A percentile compares a stretch with the other conserved stretches of the same genome.
Evolutionary conservation across 1,284 basidiomycete genomes (phyloP).

Genomic region (Ceratobasidium sp.): DNA sequence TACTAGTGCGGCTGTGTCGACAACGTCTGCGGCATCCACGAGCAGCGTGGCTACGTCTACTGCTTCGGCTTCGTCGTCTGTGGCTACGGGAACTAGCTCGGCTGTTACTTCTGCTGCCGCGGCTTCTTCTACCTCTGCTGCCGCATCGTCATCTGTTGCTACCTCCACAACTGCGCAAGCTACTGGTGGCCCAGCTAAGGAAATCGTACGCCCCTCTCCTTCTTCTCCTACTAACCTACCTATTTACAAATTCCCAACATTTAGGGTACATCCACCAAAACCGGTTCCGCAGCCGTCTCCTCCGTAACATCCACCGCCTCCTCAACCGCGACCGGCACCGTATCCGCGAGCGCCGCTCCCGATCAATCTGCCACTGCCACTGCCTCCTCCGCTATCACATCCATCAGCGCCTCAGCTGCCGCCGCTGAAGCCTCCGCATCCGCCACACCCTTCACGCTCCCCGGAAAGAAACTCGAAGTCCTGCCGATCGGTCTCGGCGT

Average conservation of each 20-base stretch:
- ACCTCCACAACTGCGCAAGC: constrained; percentile 31
- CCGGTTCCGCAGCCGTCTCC: constrained; percentile 42
- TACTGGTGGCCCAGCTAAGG: constrained; percentile 19
- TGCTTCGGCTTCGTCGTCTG: constrained; percentile 23
- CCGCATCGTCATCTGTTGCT: constrained; percentile 43
- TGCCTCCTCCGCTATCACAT: constrained; percentile 43
- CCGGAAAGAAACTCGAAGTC: constrained; percentile 76
- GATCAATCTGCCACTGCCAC: constrained; percentile 46
- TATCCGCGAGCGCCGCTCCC: constrained; percentile 47
- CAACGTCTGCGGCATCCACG: background rate
- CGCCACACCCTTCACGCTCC: constrained; percentile 65
- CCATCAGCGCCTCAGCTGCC: constrained; percentile 42
- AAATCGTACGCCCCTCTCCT: constrained; percentile 3
- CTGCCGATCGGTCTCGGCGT: constrained; percentile 82
- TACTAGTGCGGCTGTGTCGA: background rate
- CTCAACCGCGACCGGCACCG: too few relatives aligned
- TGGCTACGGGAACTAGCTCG: constrained; percentile 42
- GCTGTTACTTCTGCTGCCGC: constrained; percentile 37
- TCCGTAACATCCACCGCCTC: constrained; percentile 42
- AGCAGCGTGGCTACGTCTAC: too few relatives aligned
- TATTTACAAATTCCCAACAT: constrained; percentile 8
- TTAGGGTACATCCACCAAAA: constrained; percentile 21
- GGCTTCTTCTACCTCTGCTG: constrained; percentile 10
- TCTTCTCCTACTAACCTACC: background rate
- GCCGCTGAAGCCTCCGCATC: constrained; percentile 52